Percentiles rank a stretch among this genome's conserved stretches.
Conservation (phyloP, 805 yeast species). For the Yarrowia alimentaria region DNA sequence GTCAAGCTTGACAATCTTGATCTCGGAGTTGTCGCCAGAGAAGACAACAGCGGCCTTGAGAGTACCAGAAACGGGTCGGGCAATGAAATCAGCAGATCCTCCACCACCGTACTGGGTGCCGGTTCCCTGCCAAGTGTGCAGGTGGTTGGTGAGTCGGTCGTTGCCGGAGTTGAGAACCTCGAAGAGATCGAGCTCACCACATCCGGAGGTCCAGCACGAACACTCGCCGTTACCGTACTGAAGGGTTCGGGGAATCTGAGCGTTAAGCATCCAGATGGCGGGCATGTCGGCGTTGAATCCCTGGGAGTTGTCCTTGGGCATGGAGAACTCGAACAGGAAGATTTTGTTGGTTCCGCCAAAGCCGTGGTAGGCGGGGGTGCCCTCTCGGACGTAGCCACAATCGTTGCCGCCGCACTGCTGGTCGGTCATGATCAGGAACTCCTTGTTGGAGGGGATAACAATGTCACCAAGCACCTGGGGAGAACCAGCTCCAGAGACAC, state of each 20-base stretch:
- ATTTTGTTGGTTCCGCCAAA: constrained; percentile 81
- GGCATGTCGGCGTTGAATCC: constrained; percentile 87
- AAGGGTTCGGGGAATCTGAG: constrained; percentile 92
- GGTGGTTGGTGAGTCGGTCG: constrained; percentile 47
- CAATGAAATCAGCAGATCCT: constrained; percentile 82
- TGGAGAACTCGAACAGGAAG: constrained; percentile 87
- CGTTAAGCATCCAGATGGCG: constrained; percentile 94
- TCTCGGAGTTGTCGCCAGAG: constrained; percentile 39
- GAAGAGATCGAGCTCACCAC: constrained; percentile 96
- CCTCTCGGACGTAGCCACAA: constrained; percentile 85
- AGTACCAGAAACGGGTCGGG: constrained; percentile 74
- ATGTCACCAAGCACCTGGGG: constrained; percentile 69
- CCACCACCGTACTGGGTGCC: constrained; percentile 75
- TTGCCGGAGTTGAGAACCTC: constrained; percentile 82
- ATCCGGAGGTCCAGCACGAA: constrained; percentile 96
- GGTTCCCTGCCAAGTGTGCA: constrained; percentile 40
- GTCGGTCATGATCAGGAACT: constrained; percentile 75
- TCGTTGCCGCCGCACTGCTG: constrained; percentile 42
- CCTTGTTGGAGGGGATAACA: constrained; percentile 68
- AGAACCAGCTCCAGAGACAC: constrained; percentile 65
- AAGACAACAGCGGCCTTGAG: constrained; percentile 91
- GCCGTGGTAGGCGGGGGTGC: constrained; percentile 92
- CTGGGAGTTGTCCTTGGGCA: constrained; percentile 68
- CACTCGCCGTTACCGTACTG: constrained; percentile 85
- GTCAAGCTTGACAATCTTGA: constrained; percentile 32